Base-by-base conservation (phyloP, 352 stramenopile genomes). In the Pythium phragmiticola region DNA sequence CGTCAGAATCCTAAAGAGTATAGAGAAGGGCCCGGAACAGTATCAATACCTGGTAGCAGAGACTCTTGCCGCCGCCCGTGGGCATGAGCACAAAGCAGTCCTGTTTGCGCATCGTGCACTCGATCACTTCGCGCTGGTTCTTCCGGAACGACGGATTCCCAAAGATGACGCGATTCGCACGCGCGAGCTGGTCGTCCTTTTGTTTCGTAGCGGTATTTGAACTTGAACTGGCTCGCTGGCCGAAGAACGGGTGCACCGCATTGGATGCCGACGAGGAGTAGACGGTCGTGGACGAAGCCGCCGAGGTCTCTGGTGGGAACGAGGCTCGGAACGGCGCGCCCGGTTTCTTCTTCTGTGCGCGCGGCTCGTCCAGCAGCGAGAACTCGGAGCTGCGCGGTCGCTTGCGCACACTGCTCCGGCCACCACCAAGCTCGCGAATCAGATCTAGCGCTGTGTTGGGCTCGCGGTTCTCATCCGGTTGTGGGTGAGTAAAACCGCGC, bases 81-180 rank as follows among this genome's bases (percentile, higher is more conserved):
- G 91, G 88, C 94, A 98, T 98, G 39, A 98, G 78, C 59, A 98
- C 88, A 72, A 99, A 98, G 46, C 77, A 90, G 78, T 98, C 92
- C 46, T 97, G 66, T 23, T 84, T 83, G 34, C 71, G 74, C 64
- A 99, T 87, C 30, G 94, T 98, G 17, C 82, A 76, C 64, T 98
- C 84, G 26, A 99, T 96, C 45, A 98, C 94, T 47, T 89, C 68
- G 12, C 88, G 69, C 82, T 99, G 96, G 75, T 97, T 90, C 63
- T 88, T 80, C 30, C 96, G 82, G 76, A 98, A 99, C 23, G 68
- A 62, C 47, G 73, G 50, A 63, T 93, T 93, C 7, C 82, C 79
- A 51, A 93, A 93, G 14, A 93, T 70, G 30, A 73, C 60, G 16
- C 72, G 72, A 69, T 93, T 93, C 30, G 82, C 82, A 48, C 76